Evolutionary conservation across 2,329 filamentous ascomycete species (phyloP).

Genomic region (Thermomyces lanuginosus): DNA sequence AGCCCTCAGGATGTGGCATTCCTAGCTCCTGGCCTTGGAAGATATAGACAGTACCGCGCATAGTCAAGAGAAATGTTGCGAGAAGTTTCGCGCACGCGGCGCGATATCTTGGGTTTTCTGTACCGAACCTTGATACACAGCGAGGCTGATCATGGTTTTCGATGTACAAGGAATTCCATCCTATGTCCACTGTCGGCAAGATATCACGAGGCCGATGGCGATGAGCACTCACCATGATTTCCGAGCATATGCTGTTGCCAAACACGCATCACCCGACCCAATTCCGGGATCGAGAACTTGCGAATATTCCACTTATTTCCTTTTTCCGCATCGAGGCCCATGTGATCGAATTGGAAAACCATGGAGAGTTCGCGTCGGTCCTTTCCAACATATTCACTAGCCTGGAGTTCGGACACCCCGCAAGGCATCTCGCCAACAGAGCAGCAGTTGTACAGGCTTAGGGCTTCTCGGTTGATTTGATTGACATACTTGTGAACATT

Average conservation of each 20-base stretch:
- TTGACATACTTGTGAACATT: constrained; percentile 23
- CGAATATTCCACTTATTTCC: constrained; percentile 12
- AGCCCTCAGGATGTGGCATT: constrained; percentile 7
- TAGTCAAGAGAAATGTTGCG: constrained; percentile 35
- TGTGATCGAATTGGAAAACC: constrained; percentile 38
- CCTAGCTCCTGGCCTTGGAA: constrained; percentile 8
- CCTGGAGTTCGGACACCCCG: constrained; percentile 39
- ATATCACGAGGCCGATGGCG: too few species aligned
- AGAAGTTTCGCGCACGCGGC: constrained; percentile 38
- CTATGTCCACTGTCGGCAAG: too few species aligned
- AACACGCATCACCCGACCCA: constrained; percentile 6
- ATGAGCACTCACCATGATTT: constrained; percentile 6
- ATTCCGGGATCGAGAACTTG: constrained; percentile 8
- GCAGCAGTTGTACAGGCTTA: constrained; percentile 22
- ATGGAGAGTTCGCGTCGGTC: constrained; percentile 46
- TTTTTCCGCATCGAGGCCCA: constrained; percentile 9
- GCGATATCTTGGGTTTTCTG: constrained; percentile 30
- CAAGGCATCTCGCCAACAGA: constrained; percentile 29
- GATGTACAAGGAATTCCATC: constrained; percentile 2
- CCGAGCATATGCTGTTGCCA: constrained; percentile 11
- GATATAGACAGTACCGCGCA: constrained; percentile 14
- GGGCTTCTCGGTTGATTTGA: constrained; percentile 19
- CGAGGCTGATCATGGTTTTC: constrained; percentile 3
- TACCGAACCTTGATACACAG: constrained; percentile 34
- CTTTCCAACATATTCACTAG: constrained; percentile 44